These are phyloP conservation scores for Suillus hirtellus DNA, from an alignment of 768 basidiomycete genomes.

Conservation along the genomic window DNA sequence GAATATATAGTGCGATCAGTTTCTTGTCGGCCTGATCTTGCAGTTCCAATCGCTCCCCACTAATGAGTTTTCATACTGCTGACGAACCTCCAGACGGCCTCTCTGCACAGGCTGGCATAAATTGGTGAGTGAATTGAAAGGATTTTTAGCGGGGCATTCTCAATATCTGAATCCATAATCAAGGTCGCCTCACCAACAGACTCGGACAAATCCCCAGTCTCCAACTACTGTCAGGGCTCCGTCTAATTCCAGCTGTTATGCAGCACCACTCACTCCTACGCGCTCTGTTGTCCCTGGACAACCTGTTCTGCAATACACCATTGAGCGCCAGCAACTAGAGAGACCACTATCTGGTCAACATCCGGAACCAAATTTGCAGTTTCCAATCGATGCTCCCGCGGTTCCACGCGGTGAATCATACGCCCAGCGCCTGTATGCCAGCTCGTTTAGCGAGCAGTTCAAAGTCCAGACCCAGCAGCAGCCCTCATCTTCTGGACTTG, in stretches of 20 bases:
- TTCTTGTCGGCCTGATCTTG: background rate
- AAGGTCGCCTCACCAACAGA: background rate
- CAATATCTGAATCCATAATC: background rate
- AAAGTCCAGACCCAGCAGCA: slow-evolving; percentile 6
- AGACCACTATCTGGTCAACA: background rate
- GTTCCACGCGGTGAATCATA: slow-evolving; percentile 26
- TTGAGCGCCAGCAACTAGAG: slow-evolving; percentile 22
- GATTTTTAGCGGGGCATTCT: background rate
- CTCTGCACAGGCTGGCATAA: slow-evolving; percentile 1
- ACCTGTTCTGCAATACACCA: slow-evolving; percentile 16
- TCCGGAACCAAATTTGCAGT: slow-evolving; percentile 6
- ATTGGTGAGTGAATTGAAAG: background rate
- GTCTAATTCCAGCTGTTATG: background rate
- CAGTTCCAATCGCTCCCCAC: background rate
- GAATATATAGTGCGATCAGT: background rate
- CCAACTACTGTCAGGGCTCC: background rate
- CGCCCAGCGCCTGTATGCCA: slow-evolving; percentile 48
- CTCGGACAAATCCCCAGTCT: background rate
- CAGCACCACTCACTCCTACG: slow-evolving; percentile 18
- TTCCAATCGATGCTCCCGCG: slow-evolving; percentile 8
- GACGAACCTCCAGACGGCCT: background rate
- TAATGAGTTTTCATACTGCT: background rate
- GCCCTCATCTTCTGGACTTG: slow-evolving; percentile 1
- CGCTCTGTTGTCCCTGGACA: slow-evolving; percentile 17
- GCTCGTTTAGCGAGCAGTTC: slow-evolving; percentile 30